Base-by-base conservation (phyloP, 1,284 basidiomycete genomes). In the Singerocomus inundabilis region DNA sequence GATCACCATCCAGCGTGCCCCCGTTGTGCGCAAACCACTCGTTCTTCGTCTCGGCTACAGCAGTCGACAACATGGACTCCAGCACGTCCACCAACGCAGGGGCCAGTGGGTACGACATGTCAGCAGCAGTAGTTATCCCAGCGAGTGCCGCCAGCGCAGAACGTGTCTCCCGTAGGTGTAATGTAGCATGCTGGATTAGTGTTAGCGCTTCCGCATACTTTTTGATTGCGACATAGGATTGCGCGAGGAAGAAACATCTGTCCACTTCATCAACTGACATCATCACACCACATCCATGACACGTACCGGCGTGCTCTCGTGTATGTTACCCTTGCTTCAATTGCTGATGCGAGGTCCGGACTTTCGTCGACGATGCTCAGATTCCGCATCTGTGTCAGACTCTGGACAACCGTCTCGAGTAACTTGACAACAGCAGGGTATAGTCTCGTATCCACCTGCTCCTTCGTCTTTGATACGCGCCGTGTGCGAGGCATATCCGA, bases 381-480 rank as follows among this genome's bases (percentile, higher is more conserved):
- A 9, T 80, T 81, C 18, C 90, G 79, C 80, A 94, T 88, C 66
- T 92, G 90, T 45, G 81, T 80, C 37, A 95, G 73, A 60, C 85
- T 88, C 70, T 95, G 92, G 11, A 95, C 69, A 28, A 93, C 79
- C 2, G 88, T 85, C 67, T 95, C 92, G 43, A 93, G 81, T 2
- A 95, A 74, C 70, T 95, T 96, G 67, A 96, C 85, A 6, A 94
- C 74, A 1, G 89, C 91, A 11, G 91, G 90, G 60, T 85, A 88
- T 6, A 91, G 70, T 38, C 89, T 76, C 47, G 75, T 70, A 60
- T 88, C 86, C 46, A 88, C 76, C 57, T 78, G 66, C 57, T 77
- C 75, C 56, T 70, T 79, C 54, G 62, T 65, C 57, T 71, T 80
- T 29, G 72, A 57, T 44, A 62, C 61, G 54, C 70, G 46, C 57